Evolutionary conservation across 2,329 filamentous ascomycete species (phyloP).

Genomic region (Clonostachys rhizophaga): DNA sequence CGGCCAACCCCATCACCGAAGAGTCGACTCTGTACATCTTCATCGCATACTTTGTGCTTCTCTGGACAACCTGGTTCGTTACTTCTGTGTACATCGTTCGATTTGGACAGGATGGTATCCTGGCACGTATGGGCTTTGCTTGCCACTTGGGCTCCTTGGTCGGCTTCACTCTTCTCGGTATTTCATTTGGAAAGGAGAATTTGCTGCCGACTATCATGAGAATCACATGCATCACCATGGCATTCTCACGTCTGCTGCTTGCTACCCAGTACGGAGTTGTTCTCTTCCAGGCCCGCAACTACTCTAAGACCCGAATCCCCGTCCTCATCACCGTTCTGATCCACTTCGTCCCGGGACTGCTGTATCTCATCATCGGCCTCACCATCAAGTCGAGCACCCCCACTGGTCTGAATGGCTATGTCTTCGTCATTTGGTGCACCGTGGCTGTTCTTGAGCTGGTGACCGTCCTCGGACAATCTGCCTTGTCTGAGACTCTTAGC

Average conservation of each 20-base stretch:
- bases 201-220: conserved; percentile 25
- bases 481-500: conserved; percentile 48
- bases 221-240: conserved; percentile 42
- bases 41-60: conserved; percentile 33
- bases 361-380: conserved; percentile 37
- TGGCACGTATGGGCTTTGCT: conserved; percentile 53
- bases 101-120: conserved; percentile 59
- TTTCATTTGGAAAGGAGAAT: conserved; percentile 32
- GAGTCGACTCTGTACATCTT: conserved; percentile 22
- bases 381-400: conserved; percentile 16
- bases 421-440: conserved; percentile 45
- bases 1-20: conserved; percentile 22
- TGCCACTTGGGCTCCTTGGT: conserved; percentile 61
- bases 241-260: conserved; percentile 45
- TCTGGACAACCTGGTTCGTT: conserved; percentile 68
- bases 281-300: conserved; percentile 34
- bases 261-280: conserved; percentile 47
- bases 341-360: conserved; percentile 23
- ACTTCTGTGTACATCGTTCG: conserved; percentile 61
- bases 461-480: conserved; percentile 47
- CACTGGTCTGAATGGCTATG: conserved; percentile 18
- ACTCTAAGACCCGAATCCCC: conserved; percentile 24
- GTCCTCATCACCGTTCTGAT: conserved; percentile 26
- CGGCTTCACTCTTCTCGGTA: conserved; percentile 57
- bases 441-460: conserved; percentile 48